Base-by-base conservation (phyloP, 139 green algal genomes). In the Auxenochlorella pyrenoidosa region DNA sequence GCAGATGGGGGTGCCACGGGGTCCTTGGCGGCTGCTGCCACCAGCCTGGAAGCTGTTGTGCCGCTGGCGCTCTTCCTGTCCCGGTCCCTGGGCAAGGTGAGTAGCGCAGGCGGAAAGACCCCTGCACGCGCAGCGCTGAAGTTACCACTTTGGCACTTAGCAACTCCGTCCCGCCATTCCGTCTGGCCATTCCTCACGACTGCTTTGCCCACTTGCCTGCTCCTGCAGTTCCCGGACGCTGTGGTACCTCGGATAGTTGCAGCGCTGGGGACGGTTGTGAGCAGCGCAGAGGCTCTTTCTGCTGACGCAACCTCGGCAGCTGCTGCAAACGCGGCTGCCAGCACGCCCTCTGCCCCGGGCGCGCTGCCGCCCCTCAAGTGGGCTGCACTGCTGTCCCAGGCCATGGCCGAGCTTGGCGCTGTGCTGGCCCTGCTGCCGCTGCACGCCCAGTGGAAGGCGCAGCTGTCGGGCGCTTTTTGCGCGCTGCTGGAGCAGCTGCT, bases 381-480 rank as follows among this genome's bases (percentile, higher is more conserved):
- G 82, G 68, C 43, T 13, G 47, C 43, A 0, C 66, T 86, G 82
- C 66, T 78, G 66, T 15, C 43, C 0, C 30, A 36, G 8, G 66
- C 66, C 0, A 44, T 86, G 44, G 19, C 18, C 2, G 82, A 78
- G 82, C 44, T 86, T 28, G 82, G 32, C 8, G 66, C 43, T 24
- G 82, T 86, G 82, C 82, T 70, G 66, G 32, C 41, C 66, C 43
- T 79, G 65, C 82, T 79, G 44, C n/a, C 66, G 65, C 82, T 86
- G 44, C 43, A 78, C 3, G 66, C 66, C 47, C n/a, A 66, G 13
- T 86, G 82, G 82, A 86, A 86, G 65, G 82, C 47, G 19, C 82
- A 79, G 82, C 4, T 86, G 32, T 79, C 66, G 43, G 65, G 82
- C n/a, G 41, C 43, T 0, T 78, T 86, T 44, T 6, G 16, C 16